phyloP scores from a whole-genome alignment of 495 filamentous ascomycete species.

The Echria macrotheca region DNA sequence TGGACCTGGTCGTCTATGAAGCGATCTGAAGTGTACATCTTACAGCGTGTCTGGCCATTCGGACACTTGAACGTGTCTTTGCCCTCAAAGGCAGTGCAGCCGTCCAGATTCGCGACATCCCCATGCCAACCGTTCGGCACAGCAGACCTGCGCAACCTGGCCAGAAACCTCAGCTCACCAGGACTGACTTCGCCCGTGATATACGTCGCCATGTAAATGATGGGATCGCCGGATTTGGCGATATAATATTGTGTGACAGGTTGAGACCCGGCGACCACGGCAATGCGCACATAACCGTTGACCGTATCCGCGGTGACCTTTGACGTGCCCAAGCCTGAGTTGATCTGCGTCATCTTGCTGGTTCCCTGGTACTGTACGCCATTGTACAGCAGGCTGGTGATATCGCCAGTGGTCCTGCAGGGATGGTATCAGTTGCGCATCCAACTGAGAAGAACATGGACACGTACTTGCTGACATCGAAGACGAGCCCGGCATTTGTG shows the following conservation, averaged over 20 bases:
- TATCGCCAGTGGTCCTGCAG: conserved; percentile 45
- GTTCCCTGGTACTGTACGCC: conserved; percentile 51
- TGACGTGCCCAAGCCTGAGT: conserved; percentile 50
- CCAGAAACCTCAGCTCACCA: conserved; percentile 56
- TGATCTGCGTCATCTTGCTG: conserved; percentile 47
- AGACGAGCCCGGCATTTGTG: conserved; percentile 36
- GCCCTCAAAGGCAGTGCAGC: conserved; percentile 48
- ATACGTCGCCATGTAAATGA: conserved; percentile 56
- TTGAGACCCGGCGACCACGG: conserved; percentile 43
- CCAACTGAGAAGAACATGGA: not conserved
- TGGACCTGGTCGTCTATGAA: conserved; percentile 56
- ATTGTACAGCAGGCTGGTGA: conserved; percentile 50
- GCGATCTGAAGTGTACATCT: conserved; percentile 57
- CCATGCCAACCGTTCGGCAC: conserved; percentile 50
- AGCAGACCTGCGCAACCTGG: conserved; percentile 43
- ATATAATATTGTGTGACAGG: conserved; percentile 52
- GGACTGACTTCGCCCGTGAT: conserved; percentile 50
- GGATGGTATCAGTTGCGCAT: not conserved
- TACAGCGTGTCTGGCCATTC: conserved; percentile 52
- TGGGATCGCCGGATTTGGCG: conserved; percentile 46
- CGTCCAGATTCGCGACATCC: conserved; percentile 36
- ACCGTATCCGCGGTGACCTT: conserved; percentile 43
- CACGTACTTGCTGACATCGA: conserved; percentile 38
- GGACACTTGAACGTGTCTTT: conserved; percentile 53
- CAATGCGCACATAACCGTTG: conserved; percentile 47